A percentile compares a stretch with the other conserved stretches of the same genome.
These are phyloP conservation scores for Cicer arietinum DNA, from an alignment of 306 rosid genomes.

Conservation along the genomic window DNA sequence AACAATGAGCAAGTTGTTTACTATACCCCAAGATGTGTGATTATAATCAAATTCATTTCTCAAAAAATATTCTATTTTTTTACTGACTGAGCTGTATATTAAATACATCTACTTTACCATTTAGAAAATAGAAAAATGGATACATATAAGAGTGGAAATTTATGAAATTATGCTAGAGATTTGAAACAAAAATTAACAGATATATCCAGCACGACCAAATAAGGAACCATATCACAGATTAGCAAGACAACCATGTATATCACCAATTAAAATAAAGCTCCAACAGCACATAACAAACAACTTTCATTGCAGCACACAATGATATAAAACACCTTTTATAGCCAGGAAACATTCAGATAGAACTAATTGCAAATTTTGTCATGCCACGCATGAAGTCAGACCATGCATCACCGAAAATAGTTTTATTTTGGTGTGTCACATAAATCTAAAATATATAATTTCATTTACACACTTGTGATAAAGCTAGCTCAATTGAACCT, in stretches of 20 bases:
- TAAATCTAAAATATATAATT: conserved; percentile 2
- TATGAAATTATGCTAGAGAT: conserved; percentile 6
- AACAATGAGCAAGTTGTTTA: conserved; percentile 22
- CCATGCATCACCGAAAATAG: not conserved
- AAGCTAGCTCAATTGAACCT: conserved; percentile 16
- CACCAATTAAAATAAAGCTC: conserved; percentile 31
- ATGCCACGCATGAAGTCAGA: not conserved
- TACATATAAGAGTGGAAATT: not conserved
- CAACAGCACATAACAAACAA: not conserved
- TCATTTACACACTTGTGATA: not conserved
- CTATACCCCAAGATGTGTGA: conserved; percentile 11
- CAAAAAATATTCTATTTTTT: conserved; percentile 6
- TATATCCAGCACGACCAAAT: not conserved
- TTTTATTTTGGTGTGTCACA: not conserved
- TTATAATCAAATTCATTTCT: conserved; percentile 2
- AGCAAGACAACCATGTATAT: not conserved
- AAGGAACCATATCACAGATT: not conserved
- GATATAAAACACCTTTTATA: not conserved
- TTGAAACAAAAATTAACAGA: not conserved
- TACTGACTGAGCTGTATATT: not conserved
- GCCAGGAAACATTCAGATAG: conserved; percentile 20
- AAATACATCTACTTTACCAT: not conserved
- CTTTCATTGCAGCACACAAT: conserved; percentile 6
- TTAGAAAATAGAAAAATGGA: not conserved
- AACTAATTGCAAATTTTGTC: not conserved